These are phyloP conservation scores for Blepharisma undulans DNA, from an alignment of 169 alveolate genomes.

Conservation along the genomic window DNA sequence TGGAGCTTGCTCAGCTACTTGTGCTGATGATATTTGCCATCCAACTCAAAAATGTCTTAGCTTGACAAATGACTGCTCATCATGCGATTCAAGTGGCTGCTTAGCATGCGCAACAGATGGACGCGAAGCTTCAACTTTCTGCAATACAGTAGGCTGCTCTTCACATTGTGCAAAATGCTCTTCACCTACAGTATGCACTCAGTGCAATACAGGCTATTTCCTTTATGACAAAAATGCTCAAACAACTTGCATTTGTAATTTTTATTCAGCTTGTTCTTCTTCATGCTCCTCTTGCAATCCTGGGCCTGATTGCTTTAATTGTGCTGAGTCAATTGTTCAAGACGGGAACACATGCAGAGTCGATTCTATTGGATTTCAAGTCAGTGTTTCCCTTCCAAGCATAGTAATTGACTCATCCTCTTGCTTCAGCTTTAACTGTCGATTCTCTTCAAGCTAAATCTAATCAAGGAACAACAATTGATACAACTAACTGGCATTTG, in stretches of 20 bases:
- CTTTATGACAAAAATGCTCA: neutral
- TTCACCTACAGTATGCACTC: neutral
- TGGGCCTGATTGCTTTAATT: neutral
- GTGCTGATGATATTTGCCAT: too few relatives aligned
- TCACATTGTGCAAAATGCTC: neutral
- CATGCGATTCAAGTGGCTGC: too few relatives aligned
- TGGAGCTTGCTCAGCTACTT: too few relatives aligned
- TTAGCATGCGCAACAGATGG: too few relatives aligned
- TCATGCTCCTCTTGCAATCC: neutral
- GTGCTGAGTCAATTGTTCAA: neutral
- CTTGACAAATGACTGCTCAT: too few relatives aligned
- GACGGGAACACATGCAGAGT: neutral
- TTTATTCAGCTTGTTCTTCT: neutral
- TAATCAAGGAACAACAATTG: too few relatives aligned
- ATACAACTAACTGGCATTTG: too few relatives aligned
- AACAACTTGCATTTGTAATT: neutral
- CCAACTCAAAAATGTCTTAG: too few relatives aligned
- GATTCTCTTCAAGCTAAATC: too few relatives aligned
- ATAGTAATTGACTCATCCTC: neutral
- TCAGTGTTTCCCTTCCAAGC: neutral
- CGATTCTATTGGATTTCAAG: neutral
- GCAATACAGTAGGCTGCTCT: too few relatives aligned
- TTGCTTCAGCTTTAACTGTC: too few relatives aligned
- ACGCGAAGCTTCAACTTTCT: too few relatives aligned
- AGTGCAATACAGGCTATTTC: neutral